Evolutionary conservation across 306 rosid species (phyloP), one percentile per base, ranked within the genome.

Genomic region (Macrotyloma uniflorum): DNA sequence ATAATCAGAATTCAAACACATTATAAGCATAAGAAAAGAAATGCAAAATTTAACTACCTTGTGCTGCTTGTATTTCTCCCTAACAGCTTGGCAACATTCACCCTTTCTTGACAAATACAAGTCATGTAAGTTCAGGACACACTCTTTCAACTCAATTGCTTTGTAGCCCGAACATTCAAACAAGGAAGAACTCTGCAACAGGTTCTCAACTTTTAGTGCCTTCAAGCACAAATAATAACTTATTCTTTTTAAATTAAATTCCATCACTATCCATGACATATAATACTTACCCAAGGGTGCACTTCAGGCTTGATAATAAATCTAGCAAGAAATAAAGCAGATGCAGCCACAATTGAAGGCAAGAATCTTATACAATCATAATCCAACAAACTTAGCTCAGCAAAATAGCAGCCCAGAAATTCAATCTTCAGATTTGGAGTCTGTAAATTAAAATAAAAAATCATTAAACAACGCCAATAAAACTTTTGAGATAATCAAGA

Each of bases 301-400:
- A n/a, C 6, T 46, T 87, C 84, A 15, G 96, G 91, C 32, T 55
- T 63, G 40, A 86, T 57, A 4, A 89, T 88, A 75, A 85, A 92
- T 67, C 87, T 90, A 1, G 98, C 87, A 28, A 92, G 89, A 85
- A 89, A 90, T 11, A 84, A 53, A 12, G 62, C 91, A 0, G 98
- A 88, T 0, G 97, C 94, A 33, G 97, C 97, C 38, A 94, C 83
- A 84, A 94, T 51, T 19, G 97, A 94, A 67, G 98, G 97, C 62
- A 90, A 74, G 74, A 86, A 90, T 64, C 70, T 89, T 8, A 92
- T 67, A 72, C 92, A 89, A 23, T 53, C 63, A 59, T 89, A 90
- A 8, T 94, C 97, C 67, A 94, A 58, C 85, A 94, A 80, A 43
- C 98, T 94, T 58, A 94, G 83, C 87, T 94, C 98, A 5, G 93